These are phyloP conservation scores for Pythium pectinolyticum DNA, from an alignment of 352 stramenopile species.

Conservation along the genomic window DNA sequence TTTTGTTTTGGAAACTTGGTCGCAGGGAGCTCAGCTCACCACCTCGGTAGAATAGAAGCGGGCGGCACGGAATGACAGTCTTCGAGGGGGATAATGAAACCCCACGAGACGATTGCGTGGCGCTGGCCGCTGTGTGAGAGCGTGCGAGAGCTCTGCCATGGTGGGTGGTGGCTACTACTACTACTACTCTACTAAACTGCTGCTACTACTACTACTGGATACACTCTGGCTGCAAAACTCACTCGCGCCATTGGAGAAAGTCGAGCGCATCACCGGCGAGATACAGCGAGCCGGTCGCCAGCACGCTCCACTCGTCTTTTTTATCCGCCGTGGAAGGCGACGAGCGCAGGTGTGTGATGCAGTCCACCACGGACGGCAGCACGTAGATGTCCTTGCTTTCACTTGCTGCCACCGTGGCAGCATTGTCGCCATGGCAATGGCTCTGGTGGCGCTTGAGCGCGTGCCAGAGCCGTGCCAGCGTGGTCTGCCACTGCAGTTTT, in stretches of 20 bases:
- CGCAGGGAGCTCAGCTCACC: too few species aligned
- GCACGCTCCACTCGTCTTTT: slow-evolving; percentile 50
- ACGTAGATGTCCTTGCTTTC: slow-evolving; percentile 31
- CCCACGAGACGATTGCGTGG: slow-evolving; percentile 10
- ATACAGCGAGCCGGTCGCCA: slow-evolving; percentile 80
- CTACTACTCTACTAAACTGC: neutral
- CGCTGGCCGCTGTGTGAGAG: neutral
- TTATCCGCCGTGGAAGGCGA: slow-evolving; percentile 5
- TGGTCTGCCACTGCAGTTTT: slow-evolving; percentile 57
- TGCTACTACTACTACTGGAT: neutral
- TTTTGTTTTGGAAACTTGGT: too few species aligned
- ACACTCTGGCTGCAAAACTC: neutral
- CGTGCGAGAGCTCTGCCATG: neutral
- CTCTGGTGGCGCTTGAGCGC: slow-evolving; percentile 47
- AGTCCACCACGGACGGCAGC: slow-evolving; percentile 60
- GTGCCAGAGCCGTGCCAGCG: slow-evolving; percentile 53
- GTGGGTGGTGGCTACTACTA: neutral
- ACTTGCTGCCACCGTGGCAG: slow-evolving; percentile 28
- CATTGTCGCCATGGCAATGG: too few species aligned
- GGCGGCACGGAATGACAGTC: slow-evolving; percentile 8
- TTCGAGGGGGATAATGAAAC: neutral
- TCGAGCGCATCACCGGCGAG: slow-evolving; percentile 64
- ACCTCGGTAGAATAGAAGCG: neutral
- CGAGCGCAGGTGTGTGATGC: slow-evolving; percentile 50
- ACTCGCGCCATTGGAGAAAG: slow-evolving; percentile 68